Conservation (phyloP, 1,284 basidiomycete species). For the Chalciporus sp. region DNA sequence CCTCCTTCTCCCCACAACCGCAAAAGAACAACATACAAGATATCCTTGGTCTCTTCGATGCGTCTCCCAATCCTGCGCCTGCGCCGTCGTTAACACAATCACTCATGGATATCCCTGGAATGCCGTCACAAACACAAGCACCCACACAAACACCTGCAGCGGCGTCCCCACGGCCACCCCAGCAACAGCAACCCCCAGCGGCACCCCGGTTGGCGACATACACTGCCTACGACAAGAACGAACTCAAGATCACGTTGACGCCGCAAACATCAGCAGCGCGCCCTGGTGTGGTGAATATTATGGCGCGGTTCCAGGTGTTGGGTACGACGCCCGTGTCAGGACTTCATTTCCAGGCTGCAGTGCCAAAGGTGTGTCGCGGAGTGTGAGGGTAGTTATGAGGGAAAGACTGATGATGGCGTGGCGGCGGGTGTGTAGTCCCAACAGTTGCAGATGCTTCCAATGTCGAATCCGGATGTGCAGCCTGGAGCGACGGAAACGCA, state of each 20-base stretch:
- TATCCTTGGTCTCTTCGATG: conserved; percentile 88
- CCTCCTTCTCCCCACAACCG: conserved; percentile 46
- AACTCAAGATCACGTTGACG: conserved; percentile 86
- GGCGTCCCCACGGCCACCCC: conserved; percentile 36
- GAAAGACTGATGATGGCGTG: not conserved
- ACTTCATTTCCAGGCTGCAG: conserved; percentile 96
- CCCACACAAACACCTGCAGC: conserved; percentile 28
- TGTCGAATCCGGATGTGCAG: conserved; percentile 82
- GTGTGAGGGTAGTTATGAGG: not conserved
- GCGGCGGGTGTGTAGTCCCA: conserved; percentile 71
- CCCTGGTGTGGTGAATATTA: conserved; percentile 87
- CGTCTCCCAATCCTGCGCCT: conserved; percentile 40
- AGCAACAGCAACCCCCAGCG: conserved; percentile 40
- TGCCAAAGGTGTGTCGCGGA: conserved; percentile 77
- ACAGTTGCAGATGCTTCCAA: conserved; percentile 97
- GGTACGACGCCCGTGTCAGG: conserved; percentile 55
- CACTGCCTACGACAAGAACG: conserved; percentile 90
- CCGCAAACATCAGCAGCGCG: conserved; percentile 79
- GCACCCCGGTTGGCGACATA: conserved; percentile 69
- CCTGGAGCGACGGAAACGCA: conserved; percentile 90
- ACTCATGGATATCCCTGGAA: conserved; percentile 38
- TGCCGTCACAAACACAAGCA: conserved; percentile 33
- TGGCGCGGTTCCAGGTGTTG: conserved; percentile 83
- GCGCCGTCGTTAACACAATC: conserved; percentile 31
- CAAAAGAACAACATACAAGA: conserved; percentile 78